Base-by-base conservation (phyloP, 345 rosid species). In the Brassica incana region DNA sequence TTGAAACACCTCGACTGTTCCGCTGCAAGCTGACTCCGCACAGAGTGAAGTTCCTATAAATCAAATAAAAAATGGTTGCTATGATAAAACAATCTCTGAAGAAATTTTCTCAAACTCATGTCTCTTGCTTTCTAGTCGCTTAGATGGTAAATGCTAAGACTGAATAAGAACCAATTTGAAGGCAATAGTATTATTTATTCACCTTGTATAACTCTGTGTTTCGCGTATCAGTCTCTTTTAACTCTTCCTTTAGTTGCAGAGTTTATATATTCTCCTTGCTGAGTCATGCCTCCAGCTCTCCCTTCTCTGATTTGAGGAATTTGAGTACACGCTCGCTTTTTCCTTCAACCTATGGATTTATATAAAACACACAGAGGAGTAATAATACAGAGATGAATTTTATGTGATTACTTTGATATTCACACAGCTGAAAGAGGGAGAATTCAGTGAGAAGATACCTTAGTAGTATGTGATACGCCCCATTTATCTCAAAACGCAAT, bases 1-100 rank as follows among this genome's bases (percentile, higher is more conserved):
- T 23, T 23, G 25, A 23, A 23, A 23, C 25, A 23, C 25, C 25
- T 23, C 25, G 97, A 91, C 82, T 92, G 97, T 83, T 92, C 99
- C 4, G 87, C 81, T 27, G 92, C 94, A 78, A 90, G 97, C 81
- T 92, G 97, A 72, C 94, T 86, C 5, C 97, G 97, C 50, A 89
- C 86, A 30, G 97, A 89, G 76, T 92, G 97, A 77, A 91, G 93
- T 82, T 91, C 97, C 99, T 95, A 76, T 6, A 62, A 33, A 61
- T 70, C 48, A 20, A 58, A 68, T 54, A 32, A 32, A 71, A 71
- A 23, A 23, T 23, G 25, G 25, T 23, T 40, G 9, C 48, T 23
- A 23, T 23, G 25, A 23, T 23, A 23, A 23, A 23, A 23, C 25
- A 23, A 23, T 23, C 25, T 23, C 25, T 23, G 25, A 23, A 23